Evolutionary conservation across 1,284 basidiomycete species (phyloP), one percentile per base, ranked within the genome.

Genomic region (Trametes polyzona): DNA sequence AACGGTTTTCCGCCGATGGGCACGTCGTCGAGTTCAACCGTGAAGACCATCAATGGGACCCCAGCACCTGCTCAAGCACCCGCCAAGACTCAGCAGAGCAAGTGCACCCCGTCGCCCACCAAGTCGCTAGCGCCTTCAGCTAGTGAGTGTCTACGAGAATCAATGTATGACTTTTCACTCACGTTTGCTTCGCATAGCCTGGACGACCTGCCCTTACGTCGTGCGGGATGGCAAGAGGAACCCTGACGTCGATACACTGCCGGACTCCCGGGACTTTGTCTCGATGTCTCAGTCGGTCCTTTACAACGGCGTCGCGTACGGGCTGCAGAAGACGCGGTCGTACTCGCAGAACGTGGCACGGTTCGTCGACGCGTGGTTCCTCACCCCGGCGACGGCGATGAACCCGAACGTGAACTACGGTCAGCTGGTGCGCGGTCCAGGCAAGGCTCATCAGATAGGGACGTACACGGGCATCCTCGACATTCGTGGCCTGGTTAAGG

Each of bases 321-420:
- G 76, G 2, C 65, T 87, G 37, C 76, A 76, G 47, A 74, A 72
- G 61, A 69, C 74, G n/a, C 53, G 69, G 16, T 43, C 63, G 14
- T 76, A 75, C 63, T 73, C 75, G 27, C 64, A 75, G 47, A 78
- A 73, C 40, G 76, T 73, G 4, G 83, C 74, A 3, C 67, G 67
- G 14, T 82, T 79, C 68, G 74, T 89, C 59, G 72, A 81, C 36
- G 72, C 76, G 0, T 88, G 83, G 77, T 91, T 90, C 75, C 71
- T 89, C 14, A 76, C 87, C 58, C 56, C 74, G 0, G 72, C 70
- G 6, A 88, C 85, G 0, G 74, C 68, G 21, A 88, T 90, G 83
- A 85, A 87, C 62, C 88, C 88, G 2, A 84, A 88, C 67, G 73
- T 90, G 55, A 78, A 85, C 62, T 90, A 81, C 65, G 85, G 80